A percentile compares a stretch with the other conserved stretches of the same genome.
Evolutionary conservation across 2,329 filamentous ascomycete genomes (phyloP).

Genomic region (Cadophora sp.): DNA sequence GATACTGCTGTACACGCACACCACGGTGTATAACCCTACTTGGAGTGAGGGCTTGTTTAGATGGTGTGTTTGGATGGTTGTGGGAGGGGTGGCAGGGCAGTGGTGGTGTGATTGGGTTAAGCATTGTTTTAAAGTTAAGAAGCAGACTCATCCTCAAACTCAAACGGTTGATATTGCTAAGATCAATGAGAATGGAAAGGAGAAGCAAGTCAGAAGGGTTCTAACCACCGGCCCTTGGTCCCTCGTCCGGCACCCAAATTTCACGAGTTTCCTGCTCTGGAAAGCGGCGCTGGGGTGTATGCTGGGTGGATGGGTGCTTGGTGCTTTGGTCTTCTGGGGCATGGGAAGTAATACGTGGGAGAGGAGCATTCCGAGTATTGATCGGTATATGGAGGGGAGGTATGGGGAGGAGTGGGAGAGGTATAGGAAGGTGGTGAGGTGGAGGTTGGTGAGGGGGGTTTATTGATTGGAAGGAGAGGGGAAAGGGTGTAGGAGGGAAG

Average conservation of each 20-base stretch:
- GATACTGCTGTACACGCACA: neutral
- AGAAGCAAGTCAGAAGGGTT: neutral
- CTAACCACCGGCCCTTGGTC: neutral
- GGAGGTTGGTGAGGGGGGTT: neutral
- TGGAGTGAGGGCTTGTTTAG: neutral
- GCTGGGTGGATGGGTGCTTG: neutral
- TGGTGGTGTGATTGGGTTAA: neutral
- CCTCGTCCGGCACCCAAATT: neutral
- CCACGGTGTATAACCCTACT: neutral
- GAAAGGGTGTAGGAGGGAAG: neutral
- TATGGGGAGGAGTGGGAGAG: neutral
- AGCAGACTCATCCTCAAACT: too few relatives aligned
- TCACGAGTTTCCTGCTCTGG: neutral
- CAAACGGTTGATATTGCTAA: neutral
- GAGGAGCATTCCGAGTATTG: neutral
- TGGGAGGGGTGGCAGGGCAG: neutral
- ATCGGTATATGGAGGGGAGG: neutral
- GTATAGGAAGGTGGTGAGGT: neutral
- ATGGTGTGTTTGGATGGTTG: neutral
- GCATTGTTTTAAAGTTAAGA: neutral
- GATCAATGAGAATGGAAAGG: neutral
- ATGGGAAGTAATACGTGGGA: neutral
- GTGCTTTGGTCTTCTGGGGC: neutral
- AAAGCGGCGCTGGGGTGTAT: neutral
- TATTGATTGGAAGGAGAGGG: neutral